Base-by-base conservation (phyloP, 2,329 filamentous ascomycete genomes). In the Epichloe sylvatica region DNA sequence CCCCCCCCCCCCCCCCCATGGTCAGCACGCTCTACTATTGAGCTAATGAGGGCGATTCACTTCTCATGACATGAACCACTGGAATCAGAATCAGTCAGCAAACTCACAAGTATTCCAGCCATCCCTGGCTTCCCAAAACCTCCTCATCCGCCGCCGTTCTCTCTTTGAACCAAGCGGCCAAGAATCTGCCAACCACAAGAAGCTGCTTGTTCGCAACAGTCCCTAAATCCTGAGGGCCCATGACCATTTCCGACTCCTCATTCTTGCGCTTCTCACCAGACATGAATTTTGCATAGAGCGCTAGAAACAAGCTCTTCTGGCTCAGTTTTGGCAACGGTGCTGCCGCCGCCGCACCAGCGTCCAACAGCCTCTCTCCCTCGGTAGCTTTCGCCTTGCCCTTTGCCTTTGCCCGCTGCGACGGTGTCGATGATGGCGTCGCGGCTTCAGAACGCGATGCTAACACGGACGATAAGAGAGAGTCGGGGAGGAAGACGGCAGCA, bases 231-330 rank as follows among this genome's bases (percentile, higher is more conserved):
- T 90, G 83, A 1, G 92, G 91, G 0, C 92, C 92, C 67, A 97
- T 80, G 46, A 98, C 86, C 85, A 96, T 96, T 68, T 98, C 92
- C 21, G 86, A 88, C 51, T 97, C 91, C 66, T 98, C 92, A 59
- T 95, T 87, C 66, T 91, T 95, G 55, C 87, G 81, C 72, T 97
- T 96, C 72, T 98, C 92, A 1, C 92, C 92, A 0, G 90, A 85
- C 55, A 97, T 78, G 62, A 90, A 89, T 62, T 91, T 94, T 42
- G 92, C 87, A 60, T 98, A 98, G 4, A 97, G 72, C 0, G 89
- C 85, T 11, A 98, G 74, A 61, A 98, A 98, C 19, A 97, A 68
- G 47, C 91, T 89, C 67, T 91, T 94, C 64, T 96, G 89, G 62
- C 90, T 96, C 47, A 96, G 63, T 47, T 67, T 69, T 2, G 79